Evolutionary conservation across 1,139 yeast genomes (phyloP).

Genomic region (Sugiyamaella castrensis): DNA sequence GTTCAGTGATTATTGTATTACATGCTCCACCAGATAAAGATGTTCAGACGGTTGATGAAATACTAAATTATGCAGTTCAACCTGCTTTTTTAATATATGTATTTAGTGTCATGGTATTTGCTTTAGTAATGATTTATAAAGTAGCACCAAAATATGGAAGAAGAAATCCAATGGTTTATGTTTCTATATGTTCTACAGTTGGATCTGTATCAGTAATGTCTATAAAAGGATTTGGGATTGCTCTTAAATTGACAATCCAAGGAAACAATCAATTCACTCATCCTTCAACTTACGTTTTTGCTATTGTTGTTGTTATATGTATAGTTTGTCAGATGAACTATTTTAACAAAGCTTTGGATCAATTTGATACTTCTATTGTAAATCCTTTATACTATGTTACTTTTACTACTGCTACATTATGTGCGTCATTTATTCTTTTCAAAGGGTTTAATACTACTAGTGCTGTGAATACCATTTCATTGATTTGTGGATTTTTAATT

Average conservation of each 20-base stretch:
- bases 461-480: slow-evolving; percentile 77
- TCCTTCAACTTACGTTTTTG: slow-evolving; percentile 77
- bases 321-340: slow-evolving; percentile 90
- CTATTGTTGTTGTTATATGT: slow-evolving; percentile 74
- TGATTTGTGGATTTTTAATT: slow-evolving; percentile 80
- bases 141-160: slow-evolving; percentile 81
- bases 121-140: slow-evolving; percentile 75
- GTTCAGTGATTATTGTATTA: slow-evolving; percentile 82
- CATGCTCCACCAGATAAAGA: slow-evolving; percentile 96
- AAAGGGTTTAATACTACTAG: slow-evolving; percentile 84
- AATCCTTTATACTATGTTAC: slow-evolving; percentile 90
- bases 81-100: slow-evolving; percentile 78
- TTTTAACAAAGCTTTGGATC: slow-evolving; percentile 90
- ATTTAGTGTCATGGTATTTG: slow-evolving; percentile 57
- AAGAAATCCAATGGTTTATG: slow-evolving; percentile 83
- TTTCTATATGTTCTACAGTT: slow-evolving; percentile 84
- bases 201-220: slow-evolving; percentile 92
- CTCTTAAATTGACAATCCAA: slow-evolving; percentile 74
- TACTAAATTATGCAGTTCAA: slow-evolving; percentile 70
- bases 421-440: slow-evolving; percentile 83
- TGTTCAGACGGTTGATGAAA: slow-evolving; percentile 84
- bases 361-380: slow-evolving; percentile 88
- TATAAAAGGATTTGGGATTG: slow-evolving; percentile 91
- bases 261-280: slow-evolving; percentile 93
- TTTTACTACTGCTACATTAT: slow-evolving; percentile 82